phyloP scores from a whole-genome alignment of 2,329 filamentous ascomycete species.

The Cladosporium cucumerinum region DNA sequence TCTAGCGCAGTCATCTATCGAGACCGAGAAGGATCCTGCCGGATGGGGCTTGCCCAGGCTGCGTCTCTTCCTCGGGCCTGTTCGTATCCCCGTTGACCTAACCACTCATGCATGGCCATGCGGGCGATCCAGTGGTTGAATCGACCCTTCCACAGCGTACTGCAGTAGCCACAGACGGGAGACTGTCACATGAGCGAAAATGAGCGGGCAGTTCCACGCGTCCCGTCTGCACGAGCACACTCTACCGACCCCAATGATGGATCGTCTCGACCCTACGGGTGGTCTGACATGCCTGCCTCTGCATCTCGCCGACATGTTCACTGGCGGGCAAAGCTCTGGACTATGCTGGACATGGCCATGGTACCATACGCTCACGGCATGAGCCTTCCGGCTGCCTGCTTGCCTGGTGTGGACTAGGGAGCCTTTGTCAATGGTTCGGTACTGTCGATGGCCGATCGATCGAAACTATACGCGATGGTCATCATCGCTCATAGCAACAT shows the following conservation, averaged over 20 bases:
- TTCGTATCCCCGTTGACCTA: constrained; percentile 18
- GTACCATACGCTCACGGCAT: constrained; percentile 8
- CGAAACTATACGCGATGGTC: constrained; percentile 8
- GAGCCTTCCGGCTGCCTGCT: constrained; percentile 19
- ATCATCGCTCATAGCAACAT: neutral
- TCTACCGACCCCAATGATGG: constrained; percentile 14
- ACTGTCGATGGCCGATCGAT: constrained; percentile 2
- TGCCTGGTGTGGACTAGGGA: constrained; percentile 21
- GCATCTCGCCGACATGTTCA: constrained; percentile 46
- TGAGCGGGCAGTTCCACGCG: constrained; percentile 31
- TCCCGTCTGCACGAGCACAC: constrained; percentile 23
- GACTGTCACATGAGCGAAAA: constrained; percentile 37
- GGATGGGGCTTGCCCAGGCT: constrained; percentile 41
- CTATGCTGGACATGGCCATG: constrained; percentile 1
- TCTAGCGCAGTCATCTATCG: constrained; percentile 42
- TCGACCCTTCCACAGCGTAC: constrained; percentile 43
- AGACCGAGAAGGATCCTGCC: constrained; percentile 19
- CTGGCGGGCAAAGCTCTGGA: constrained; percentile 38
- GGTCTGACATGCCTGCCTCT: constrained; percentile 36
- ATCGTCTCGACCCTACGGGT: constrained; percentile 17
- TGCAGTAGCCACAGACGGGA: constrained; percentile 41
- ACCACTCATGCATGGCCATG: constrained; percentile 30
- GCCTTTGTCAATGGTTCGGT: neutral
- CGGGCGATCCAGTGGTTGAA: constrained; percentile 43
- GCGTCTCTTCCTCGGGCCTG: constrained; percentile 26